Base-by-base conservation (phyloP, 495 filamentous ascomycete genomes). In the Hamigera avellanea region DNA sequence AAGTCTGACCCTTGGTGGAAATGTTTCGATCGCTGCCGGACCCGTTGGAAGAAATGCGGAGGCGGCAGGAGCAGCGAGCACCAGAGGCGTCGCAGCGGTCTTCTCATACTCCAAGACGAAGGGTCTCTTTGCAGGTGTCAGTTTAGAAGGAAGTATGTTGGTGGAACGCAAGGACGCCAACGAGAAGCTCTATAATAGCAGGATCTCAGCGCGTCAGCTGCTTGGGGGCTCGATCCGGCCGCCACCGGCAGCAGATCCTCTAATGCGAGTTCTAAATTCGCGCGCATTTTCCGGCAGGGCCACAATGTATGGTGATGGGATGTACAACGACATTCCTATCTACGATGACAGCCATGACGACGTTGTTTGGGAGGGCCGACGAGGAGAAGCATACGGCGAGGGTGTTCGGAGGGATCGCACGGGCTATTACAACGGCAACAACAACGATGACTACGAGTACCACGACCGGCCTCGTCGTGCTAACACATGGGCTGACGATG, bases 51-150 rank as follows among this genome's bases (percentile, higher is more conserved):
- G 93, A 38, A 96, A 95, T 62, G 91, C 91, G 9, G 91, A 98
- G 59, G 91, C 91, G 16, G 89, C 89, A 14, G 91, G 93, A 44
- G 93, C 86, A 14, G 91, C 91, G 2, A 94, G 84, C 56, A 70
- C 89, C 15, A 86, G 75, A 59, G 81, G 87, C 43, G 82, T 96
- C 6, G 83, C 89, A 1, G 91, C 83, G 23, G 76, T 98, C 14
- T 98, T 98, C 67, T 82, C 83, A 44, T 98, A 96, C 64, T 84
- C 78, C 41, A 96, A 95, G 62, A 98, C 91, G 18, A 95, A 95
- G 66, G 91, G 91, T 16, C 66, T 96, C 9, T 98, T 98, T 46
- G 91, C 91, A 2, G 91, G 91, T 50, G 89, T 98, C 32, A 89
- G 82, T 45, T 63, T 98, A 43, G 91, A 98, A 59, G 91, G 91